These are phyloP conservation scores for Akanthomyces dipterigenus DNA, from an alignment of 2,329 filamentous ascomycete species.

Conservation along the genomic window DNA sequence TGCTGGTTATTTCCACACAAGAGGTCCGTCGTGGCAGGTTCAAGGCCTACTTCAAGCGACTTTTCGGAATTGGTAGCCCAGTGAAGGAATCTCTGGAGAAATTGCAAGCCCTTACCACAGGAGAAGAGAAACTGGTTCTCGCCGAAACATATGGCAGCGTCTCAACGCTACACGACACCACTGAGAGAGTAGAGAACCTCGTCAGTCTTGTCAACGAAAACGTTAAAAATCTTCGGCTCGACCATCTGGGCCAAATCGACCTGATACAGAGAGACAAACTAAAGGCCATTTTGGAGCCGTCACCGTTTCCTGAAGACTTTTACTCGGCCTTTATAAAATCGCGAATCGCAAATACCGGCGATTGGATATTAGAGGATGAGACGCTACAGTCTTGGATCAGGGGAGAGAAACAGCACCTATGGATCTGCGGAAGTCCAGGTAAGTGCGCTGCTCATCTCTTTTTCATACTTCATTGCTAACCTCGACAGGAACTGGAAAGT, in stretches of 20 bases:
- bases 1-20: slow-evolving; percentile 37
- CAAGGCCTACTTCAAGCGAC: slow-evolving; percentile 33
- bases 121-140: slow-evolving; percentile 36
- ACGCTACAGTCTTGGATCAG: slow-evolving; percentile 32
- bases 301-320: slow-evolving; percentile 35
- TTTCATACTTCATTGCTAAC: neutral
- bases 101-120: slow-evolving; percentile 33
- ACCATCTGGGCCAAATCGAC: slow-evolving; percentile 27
- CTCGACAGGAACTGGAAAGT: slow-evolving; percentile 36
- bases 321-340: slow-evolving; percentile 34
- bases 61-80: slow-evolving; percentile 33
- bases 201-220: slow-evolving; percentile 29
- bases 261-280: slow-evolving; percentile 30
- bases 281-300: slow-evolving; percentile 34
- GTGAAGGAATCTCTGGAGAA: slow-evolving; percentile 33
- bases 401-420: slow-evolving; percentile 33
- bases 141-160: slow-evolving; percentile 37
- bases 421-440: slow-evolving; percentile 38
- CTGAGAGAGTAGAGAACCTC: slow-evolving; percentile 28
- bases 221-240: slow-evolving; percentile 27
- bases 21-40: slow-evolving; percentile 34
- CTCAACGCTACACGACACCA: slow-evolving; percentile 28
- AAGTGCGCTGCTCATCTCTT: neutral
- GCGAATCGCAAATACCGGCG: slow-evolving; percentile 35
- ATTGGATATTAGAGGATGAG: slow-evolving; percentile 38